Base-by-base conservation (phyloP, 441 rosid species). In the Hura crepitans region DNA sequence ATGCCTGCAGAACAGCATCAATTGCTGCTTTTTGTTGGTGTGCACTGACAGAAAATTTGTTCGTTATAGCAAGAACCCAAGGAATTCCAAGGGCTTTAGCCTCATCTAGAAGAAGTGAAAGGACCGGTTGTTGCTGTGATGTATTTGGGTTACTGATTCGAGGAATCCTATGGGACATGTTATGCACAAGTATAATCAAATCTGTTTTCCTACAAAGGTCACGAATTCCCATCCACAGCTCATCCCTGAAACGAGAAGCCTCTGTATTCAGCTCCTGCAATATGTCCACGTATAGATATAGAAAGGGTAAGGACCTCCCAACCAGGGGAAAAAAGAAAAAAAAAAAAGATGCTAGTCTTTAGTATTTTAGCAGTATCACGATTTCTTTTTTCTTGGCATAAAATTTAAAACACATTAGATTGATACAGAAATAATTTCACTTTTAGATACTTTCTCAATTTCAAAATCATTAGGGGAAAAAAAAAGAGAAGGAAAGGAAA, bases 21-120 rank as follows among this genome's bases (percentile, higher is more conserved):
- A 90, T 86, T 28, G 89, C 87, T 60, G 85, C 81, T 63, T 82
- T 86, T 80, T 90, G 99, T 83, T 90, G 97, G 84, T 94, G 97
- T 2, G 97, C 99, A 76, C 97, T 94, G 58, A 94, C 99, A 71
- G 99, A 94, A 81, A 94, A 94, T 75, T 90, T 94, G 80, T 94
- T 94, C 66, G 99, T 94, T 77, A 94, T 80, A 69, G 97, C 97
- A 49, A 94, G 92, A 54, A 92, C 86, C 99, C 99, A 94, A 49
- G 99, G 99, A 73, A 94, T 90, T 72, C 97, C 97, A 12, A 94
- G 91, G 70, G 94, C 87, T 73, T 92, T 94, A 61, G 96, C 96
- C 81, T 94, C 99, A 15, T 90, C 88, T 69, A 94, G 75, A 74
- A 90, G 82, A 77, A 92, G 88, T 50, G 84, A 76, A 72, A 94